phyloP scores from a whole-genome alignment of 352 stramenopile species.

The Blastocystis hominis region DNA sequence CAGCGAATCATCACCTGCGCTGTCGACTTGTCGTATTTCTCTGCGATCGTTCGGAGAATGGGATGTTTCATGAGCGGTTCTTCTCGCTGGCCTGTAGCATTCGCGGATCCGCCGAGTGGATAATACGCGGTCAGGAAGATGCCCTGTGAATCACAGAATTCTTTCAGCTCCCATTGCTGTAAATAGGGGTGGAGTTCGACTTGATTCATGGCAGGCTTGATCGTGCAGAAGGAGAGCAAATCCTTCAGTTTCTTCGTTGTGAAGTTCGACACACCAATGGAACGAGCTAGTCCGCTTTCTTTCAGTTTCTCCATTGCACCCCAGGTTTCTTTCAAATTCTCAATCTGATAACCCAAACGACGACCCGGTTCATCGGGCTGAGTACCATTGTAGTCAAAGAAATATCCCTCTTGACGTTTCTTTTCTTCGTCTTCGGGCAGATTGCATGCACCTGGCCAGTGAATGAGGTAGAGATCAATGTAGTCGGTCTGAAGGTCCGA shows the following conservation, averaged over 20 bases:
- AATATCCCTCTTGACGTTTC: conserved; percentile 22
- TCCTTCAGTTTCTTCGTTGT: conserved; percentile 65
- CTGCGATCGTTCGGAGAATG: conserved; percentile 59
- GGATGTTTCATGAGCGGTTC: conserved; percentile 57
- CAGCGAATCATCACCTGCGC: conserved; percentile 68
- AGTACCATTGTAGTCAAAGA: conserved; percentile 13
- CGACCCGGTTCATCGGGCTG: background rate
- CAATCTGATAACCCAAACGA: conserved; percentile 59
- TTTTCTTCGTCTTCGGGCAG: conserved; percentile 55
- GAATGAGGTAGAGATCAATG: conserved; percentile 73
- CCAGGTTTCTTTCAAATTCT: conserved; percentile 57
- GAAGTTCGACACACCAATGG: conserved; percentile 74
- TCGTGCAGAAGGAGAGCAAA: conserved; percentile 64
- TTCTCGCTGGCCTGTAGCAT: background rate
- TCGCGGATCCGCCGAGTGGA: conserved; percentile 64
- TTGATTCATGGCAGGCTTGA: conserved; percentile 68
- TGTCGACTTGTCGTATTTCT: conserved; percentile 62
- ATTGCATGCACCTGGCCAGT: conserved; percentile 69
- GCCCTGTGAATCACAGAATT: conserved; percentile 65
- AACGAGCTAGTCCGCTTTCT: conserved; percentile 66
- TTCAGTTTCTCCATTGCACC: conserved; percentile 68
- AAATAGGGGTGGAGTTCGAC: conserved; percentile 72
- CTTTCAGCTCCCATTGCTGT: conserved; percentile 64
- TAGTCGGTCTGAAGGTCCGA: conserved; percentile 69
- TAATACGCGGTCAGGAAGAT: conserved; percentile 68